Conservation (phyloP, 23 red algal species). For the Gracilaria vermiculophylla region DNA sequence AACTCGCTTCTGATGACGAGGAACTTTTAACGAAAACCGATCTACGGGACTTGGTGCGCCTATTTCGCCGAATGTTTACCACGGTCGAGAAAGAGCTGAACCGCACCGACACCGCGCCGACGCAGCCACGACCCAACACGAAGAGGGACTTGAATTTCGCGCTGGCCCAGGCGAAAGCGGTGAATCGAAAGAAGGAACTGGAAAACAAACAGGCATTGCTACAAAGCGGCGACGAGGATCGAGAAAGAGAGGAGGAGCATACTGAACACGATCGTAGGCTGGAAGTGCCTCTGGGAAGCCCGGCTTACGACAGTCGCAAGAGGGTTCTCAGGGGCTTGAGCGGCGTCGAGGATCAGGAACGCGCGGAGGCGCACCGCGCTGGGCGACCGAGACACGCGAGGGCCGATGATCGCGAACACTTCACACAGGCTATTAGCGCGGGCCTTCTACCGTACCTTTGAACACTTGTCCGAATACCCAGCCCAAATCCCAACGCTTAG, state of each 20-base stretch:
- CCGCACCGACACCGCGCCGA: background rate
- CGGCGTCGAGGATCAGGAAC: background rate
- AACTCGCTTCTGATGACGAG: background rate
- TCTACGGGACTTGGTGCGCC: background rate
- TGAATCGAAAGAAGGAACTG: background rate
- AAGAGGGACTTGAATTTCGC: background rate
- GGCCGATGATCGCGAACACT: background rate
- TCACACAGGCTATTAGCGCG: background rate
- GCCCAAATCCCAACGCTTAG: too few species aligned
- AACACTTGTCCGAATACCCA: too few species aligned
- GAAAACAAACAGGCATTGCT: background rate
- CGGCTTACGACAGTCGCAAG: constrained; percentile 28
- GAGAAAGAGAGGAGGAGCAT: background rate
- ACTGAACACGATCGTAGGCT: background rate
- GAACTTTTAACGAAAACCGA: background rate
- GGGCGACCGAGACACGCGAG: background rate
- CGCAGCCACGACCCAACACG: background rate
- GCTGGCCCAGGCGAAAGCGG: background rate
- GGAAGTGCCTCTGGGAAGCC: constrained; percentile 17
- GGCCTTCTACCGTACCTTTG: background rate
- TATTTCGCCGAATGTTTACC: constrained; percentile 13
- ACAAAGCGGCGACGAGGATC: background rate
- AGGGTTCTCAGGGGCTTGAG: background rate
- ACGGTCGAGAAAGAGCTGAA: background rate
- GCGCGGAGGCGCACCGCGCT: background rate